These are phyloP conservation scores for Ganoderma sinense DNA, from an alignment of 1,284 basidiomycete species.

Conservation along the genomic window DNA sequence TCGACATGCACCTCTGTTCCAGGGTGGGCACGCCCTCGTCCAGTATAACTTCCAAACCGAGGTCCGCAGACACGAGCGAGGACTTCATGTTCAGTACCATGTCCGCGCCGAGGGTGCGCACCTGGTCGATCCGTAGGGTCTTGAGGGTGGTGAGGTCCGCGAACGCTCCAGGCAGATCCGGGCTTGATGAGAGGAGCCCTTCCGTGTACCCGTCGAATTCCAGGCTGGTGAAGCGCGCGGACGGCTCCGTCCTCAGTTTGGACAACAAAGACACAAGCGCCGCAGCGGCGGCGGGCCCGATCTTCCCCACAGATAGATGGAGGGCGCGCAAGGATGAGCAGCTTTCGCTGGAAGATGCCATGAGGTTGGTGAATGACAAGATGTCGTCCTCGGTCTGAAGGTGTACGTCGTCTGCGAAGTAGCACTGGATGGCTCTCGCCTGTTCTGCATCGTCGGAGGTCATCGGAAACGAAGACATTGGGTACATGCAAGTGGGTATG, in stretches of 20 bases:
- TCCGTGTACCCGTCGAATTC: background rate
- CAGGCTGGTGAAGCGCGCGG: background rate
- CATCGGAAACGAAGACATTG: background rate
- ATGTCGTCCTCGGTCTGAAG: background rate
- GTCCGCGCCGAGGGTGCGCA: background rate
- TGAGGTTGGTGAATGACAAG: background rate
- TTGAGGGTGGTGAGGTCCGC: constrained; percentile 2
- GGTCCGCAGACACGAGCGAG: background rate
- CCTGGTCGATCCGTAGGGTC: background rate
- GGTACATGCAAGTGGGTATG: background rate
- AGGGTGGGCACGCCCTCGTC: background rate
- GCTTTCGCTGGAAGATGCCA: background rate
- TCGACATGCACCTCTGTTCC: background rate
- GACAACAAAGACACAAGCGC: background rate
- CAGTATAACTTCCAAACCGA: background rate
- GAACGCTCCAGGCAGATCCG: constrained; percentile 3
- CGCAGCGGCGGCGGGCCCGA: background rate
- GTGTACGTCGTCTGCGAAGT: background rate
- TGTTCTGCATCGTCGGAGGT: background rate
- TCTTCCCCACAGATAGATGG: background rate
- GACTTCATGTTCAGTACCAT: constrained; percentile 10
- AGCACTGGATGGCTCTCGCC: background rate
- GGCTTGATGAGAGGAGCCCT: background rate
- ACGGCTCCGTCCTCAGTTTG: background rate
- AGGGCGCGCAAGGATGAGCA: background rate